phyloP scores from a whole-genome alignment of 75 land plant species.

The Cunninghamia lanceolata region DNA sequence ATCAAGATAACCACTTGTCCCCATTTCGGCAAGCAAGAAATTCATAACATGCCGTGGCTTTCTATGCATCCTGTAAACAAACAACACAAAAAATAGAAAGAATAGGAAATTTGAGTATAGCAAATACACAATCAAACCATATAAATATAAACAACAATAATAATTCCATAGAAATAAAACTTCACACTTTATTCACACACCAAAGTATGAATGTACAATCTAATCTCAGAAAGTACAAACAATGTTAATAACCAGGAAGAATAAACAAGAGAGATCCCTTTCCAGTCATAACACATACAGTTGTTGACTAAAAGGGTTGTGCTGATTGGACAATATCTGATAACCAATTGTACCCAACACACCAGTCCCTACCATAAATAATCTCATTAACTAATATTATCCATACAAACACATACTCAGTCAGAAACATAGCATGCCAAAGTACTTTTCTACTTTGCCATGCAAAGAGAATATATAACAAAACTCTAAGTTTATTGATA shows the following conservation, averaged over 20 bases:
- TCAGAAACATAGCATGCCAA: background rate
- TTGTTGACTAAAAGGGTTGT: background rate
- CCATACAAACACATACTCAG: background rate
- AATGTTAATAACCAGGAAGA: background rate
- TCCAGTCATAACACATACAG: background rate
- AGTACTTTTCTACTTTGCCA: too few relatives aligned
- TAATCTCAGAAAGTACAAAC: background rate
- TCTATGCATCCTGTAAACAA: slow-evolving; percentile 73
- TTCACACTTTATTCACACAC: background rate
- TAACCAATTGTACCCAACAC: too few relatives aligned
- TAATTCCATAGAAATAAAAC: background rate
- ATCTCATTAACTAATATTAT: background rate
- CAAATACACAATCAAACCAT: background rate
- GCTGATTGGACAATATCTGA: background rate
- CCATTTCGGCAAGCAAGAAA: slow-evolving; percentile 85
- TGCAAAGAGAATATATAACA: background rate
- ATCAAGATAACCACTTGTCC: slow-evolving; percentile 93
- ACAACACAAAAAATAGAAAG: background rate
- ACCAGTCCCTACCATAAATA: background rate
- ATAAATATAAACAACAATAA: background rate
- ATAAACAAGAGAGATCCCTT: background rate
- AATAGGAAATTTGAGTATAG: background rate
- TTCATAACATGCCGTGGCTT: slow-evolving; percentile 92
- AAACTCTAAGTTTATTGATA: background rate
- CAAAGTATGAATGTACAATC: background rate